Conservation (phyloP, 2,329 filamentous ascomycete genomes). For the Tolypocladium album region DNA sequence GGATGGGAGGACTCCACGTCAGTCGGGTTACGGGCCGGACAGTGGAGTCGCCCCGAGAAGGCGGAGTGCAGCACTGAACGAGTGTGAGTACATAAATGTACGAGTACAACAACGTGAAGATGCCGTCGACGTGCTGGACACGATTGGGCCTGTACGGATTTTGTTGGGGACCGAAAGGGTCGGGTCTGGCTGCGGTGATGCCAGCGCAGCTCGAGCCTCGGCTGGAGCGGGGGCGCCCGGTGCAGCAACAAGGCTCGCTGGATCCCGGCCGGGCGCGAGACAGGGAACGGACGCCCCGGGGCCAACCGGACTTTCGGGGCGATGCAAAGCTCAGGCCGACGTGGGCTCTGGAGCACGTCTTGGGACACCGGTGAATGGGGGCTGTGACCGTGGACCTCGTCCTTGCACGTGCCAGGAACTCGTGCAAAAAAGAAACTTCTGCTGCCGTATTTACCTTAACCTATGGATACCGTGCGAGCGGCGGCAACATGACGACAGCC, state of each 20-base stretch:
- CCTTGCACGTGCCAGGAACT: neutral
- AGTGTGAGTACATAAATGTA: neutral
- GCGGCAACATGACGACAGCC: neutral
- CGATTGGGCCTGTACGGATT: neutral
- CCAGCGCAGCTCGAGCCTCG: neutral
- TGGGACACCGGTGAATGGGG: neutral
- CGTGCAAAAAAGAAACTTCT: neutral
- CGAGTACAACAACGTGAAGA: neutral
- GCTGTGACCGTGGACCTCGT: neutral
- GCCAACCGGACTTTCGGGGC: neutral
- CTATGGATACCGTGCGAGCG: neutral
- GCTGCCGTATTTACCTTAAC: neutral
- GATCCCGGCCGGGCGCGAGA: neutral
- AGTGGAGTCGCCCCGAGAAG: neutral
- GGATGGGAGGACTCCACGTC: neutral
- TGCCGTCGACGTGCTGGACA: neutral
- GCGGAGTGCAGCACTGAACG: neutral
- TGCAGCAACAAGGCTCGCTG: neutral
- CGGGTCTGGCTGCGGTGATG: neutral
- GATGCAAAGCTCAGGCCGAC: neutral
- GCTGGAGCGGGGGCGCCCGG: neutral
- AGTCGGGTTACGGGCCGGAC: neutral
- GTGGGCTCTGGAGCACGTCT: neutral
- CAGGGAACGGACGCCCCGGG: neutral
- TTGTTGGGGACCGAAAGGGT: neutral